Base-by-base conservation (phyloP, 176 grass and related monocot genomes). In the Zea luxurians region DNA sequence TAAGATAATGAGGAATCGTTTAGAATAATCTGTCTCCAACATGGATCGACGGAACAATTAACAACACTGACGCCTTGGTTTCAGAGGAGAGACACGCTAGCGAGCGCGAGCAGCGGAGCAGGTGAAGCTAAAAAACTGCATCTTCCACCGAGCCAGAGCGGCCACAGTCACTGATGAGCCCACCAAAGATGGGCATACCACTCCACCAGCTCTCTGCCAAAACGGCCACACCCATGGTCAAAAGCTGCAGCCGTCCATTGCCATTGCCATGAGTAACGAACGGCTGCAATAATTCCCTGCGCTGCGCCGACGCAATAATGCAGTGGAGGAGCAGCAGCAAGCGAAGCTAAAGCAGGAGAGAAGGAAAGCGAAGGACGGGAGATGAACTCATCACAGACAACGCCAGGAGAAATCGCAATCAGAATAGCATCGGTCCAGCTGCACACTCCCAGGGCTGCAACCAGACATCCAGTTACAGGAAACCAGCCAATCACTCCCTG, bases 361-460 rank as follows among this genome's bases (percentile, higher is more conserved):
- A 78, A 66, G 36, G 40, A 44, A 34, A 52, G 46, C 44, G 34
- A 12, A 6, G 46, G 21, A 34, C 34, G 57, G 64, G n/a, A 47
- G 66, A 36, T 48, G 47, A 81, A 71, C 47, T 77, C 71, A 65
- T 81, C 71, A 65, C 77, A 40, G 65, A 76, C 37, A 80, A 81
- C 72, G 73, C 18, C 87, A 81, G 70, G 71, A 34, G 72, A 85
- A 85, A 85, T 71, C 78, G 20, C 76, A 89, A 89, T 83, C 67
- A 70, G 17, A 16, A 16, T 57, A 57, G 71, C 82, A 54, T 72
- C 57, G 82, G 77, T 79, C 72, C 71, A 84, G 38, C 38, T 27
- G 55, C 64, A 75, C 57, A 43, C 81, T 38, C 63, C 42, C 57
- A 2, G 68, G 61, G 17, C 81, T 55, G 38, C 41, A 40, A 5